phyloP scores from a whole-genome alignment of 768 basidiomycete genomes.

The Amanita muscaria region DNA sequence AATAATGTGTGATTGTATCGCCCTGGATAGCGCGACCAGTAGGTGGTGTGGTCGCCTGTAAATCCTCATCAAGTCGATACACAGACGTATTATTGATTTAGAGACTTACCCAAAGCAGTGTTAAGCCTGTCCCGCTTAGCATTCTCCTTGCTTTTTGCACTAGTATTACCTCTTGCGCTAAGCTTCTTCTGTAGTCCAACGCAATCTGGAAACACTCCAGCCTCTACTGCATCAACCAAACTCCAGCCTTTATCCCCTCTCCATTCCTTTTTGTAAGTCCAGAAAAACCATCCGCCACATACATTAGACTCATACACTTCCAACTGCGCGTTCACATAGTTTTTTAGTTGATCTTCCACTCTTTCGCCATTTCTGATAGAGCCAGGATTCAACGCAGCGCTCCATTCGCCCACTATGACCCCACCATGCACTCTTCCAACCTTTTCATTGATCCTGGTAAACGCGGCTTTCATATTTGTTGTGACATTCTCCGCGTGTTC shows the following conservation, averaged over 20 bases:
- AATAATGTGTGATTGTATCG: slow-evolving; percentile 64
- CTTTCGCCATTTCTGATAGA: slow-evolving; percentile 34
- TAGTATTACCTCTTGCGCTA: slow-evolving; percentile 14
- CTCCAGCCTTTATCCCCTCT: slow-evolving; percentile 70
- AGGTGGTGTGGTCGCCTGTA: slow-evolving; percentile 23
- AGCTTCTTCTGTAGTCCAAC: slow-evolving; percentile 34
- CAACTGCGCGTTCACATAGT: slow-evolving; percentile 57
- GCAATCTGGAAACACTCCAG: slow-evolving; percentile 50
- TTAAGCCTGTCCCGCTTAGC: slow-evolving; percentile 21
- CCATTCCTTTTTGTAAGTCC: slow-evolving; percentile 72
- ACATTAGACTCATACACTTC: slow-evolving; percentile 50
- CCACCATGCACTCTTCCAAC: slow-evolving; percentile 27
- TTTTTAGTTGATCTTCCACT: slow-evolving; percentile 31
- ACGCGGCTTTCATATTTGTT: slow-evolving; percentile 30
- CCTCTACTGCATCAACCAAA: slow-evolving; percentile 51
- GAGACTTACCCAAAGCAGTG: slow-evolving; percentile 16
- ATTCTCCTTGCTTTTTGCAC: slow-evolving; percentile 17
- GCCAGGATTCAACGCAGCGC: slow-evolving; percentile 61
- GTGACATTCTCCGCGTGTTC: slow-evolving; percentile 41
- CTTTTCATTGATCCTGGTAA: slow-evolving; percentile 25
- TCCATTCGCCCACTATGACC: slow-evolving; percentile 73
- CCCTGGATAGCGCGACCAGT: slow-evolving; percentile 42
- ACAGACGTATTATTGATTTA: neutral
- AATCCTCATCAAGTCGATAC: slow-evolving; percentile 17
- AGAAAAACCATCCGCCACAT: slow-evolving; percentile 76